phyloP scores from a whole-genome alignment of 106 monocot genomes.

The Apostasia shenzhenica region DNA sequence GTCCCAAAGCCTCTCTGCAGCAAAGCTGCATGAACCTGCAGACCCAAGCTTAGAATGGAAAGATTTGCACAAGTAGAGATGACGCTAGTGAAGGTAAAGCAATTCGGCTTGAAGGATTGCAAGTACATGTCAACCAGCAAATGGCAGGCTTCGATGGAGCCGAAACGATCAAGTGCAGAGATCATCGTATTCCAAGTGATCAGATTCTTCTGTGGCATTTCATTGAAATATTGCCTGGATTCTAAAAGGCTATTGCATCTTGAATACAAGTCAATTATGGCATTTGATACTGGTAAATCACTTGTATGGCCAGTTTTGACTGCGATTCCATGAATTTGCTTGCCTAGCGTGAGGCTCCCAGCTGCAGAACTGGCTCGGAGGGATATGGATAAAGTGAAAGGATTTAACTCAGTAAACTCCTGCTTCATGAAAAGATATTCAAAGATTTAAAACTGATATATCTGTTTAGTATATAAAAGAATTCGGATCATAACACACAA shows the following conservation, averaged over 20 bases:
- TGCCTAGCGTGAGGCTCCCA: slow-evolving; percentile 19
- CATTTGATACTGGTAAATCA: slow-evolving; percentile 43
- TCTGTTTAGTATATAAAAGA: too few relatives aligned
- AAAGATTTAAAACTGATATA: background rate
- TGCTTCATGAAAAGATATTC: slow-evolving; percentile 6
- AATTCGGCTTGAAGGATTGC: slow-evolving; percentile 26
- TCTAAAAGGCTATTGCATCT: slow-evolving; percentile 38
- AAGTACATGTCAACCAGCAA: slow-evolving; percentile 30
- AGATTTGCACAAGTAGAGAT: slow-evolving; percentile 38
- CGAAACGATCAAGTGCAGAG: slow-evolving; percentile 15
- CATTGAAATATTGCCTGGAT: slow-evolving; percentile 33
- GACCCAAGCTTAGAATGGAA: slow-evolving; percentile 35
- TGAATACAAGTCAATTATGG: slow-evolving; percentile 59
- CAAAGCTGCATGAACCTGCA: slow-evolving; percentile 44
- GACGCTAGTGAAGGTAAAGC: slow-evolving; percentile 54
- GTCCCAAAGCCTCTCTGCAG: slow-evolving; percentile 29
- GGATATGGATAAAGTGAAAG: slow-evolving; percentile 51
- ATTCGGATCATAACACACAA: too few relatives aligned
- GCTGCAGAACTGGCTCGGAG: slow-evolving; percentile 40
- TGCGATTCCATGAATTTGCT: slow-evolving; percentile 43
- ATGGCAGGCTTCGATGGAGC: slow-evolving; percentile 19
- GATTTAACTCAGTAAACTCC: slow-evolving; percentile 37
- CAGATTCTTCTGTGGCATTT: slow-evolving; percentile 43
- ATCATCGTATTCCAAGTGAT: slow-evolving; percentile 84
- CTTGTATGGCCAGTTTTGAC: slow-evolving; percentile 20